Base-by-base conservation (phyloP, 1,284 basidiomycete genomes). In the Athelia psychrophila region DNA sequence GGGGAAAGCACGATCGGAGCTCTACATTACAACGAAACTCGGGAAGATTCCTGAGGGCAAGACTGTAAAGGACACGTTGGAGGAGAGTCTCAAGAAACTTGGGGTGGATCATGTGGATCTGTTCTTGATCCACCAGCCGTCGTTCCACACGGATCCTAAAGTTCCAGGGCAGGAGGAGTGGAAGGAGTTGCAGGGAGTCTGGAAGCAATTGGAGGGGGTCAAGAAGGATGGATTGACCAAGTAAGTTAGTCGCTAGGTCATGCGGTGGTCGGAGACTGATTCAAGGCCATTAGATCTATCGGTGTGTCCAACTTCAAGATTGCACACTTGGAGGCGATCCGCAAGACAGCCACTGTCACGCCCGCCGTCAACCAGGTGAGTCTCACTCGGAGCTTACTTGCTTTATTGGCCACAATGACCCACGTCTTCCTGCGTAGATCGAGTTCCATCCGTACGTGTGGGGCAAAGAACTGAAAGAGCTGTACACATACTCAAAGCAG, bases 251-350 rank as follows among this genome's bases (percentile, higher is more conserved):
- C 27, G 27, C 13, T 30, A 13, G 6, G 5, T 13, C 13, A 5
- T 30, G 6, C 27, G 5, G 27, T 30, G 27, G 27, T 30, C 27
- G 27, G 27, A 30, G 5, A 13, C 27, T 30, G 27, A 30, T 30
- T 13, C 27, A 30, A 6, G 6, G 13, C 27, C 27, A 30, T 30
- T 30, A 30, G 27, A 66, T 85, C 83, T 38, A 90, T 95, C 53
- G 93, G 93, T 1, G 91, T 96, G 15, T 91, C 86, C 50, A 95
- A 95, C 72, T 94, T 88, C 67, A 78, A 75, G 27, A 30, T 6
- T 5, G 27, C 5, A 30, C 27, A 13, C 6, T 13, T 30, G 27
- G 27, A n/a, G n/a, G n/a, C n/a, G n/a, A n/a, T n/a, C n/a, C n/a
- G n/a, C n/a, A n/a, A n/a, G n/a, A n/a, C n/a, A n/a, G n/a, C n/a